These are phyloP conservation scores for Cucurbita ficifolia DNA, from an alignment of 306 rosid genomes.

Conservation along the genomic window DNA sequence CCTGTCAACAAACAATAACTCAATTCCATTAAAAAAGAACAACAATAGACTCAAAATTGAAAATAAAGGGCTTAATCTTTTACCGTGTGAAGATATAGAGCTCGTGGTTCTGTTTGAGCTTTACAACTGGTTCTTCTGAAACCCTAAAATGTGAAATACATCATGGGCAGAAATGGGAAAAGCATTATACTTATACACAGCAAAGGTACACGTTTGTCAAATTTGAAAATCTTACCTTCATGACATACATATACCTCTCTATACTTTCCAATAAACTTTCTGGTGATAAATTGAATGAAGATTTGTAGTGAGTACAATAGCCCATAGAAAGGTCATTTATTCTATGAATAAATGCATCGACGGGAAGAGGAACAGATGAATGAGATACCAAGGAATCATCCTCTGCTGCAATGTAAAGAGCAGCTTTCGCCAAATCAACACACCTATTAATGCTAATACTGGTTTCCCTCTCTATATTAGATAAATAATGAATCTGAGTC, in stretches of 20 bases:
- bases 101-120: slow-evolving; percentile 40
- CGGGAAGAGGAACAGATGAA: slow-evolving; percentile 89
- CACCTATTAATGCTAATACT: slow-evolving; percentile 67
- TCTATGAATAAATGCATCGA: slow-evolving; percentile 58
- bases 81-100: slow-evolving; percentile 79
- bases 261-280: slow-evolving; percentile 59
- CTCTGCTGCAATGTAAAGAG: slow-evolving; percentile 77
- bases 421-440: slow-evolving; percentile 75
- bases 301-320: slow-evolving; percentile 56
- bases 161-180: slow-evolving; percentile 6
- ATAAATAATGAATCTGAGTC: slow-evolving; percentile 46
- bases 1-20: slow-evolving; percentile 19
- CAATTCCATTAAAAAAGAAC: background rate
- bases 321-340: slow-evolving; percentile 76
- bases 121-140: slow-evolving; percentile 37
- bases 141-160: slow-evolving; percentile 35
- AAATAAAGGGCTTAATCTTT: slow-evolving; percentile 6
- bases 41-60: background rate
- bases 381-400: slow-evolving; percentile 91
- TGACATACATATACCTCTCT: slow-evolving; percentile 55
- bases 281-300: slow-evolving; percentile 41
- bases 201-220: background rate
- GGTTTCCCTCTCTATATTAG: slow-evolving; percentile 58
- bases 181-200: background rate
- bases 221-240: slow-evolving; percentile 32